Evolutionary conservation across 139 green algal genomes (phyloP).

Genomic region (Diplosphaera chodatii): DNA sequence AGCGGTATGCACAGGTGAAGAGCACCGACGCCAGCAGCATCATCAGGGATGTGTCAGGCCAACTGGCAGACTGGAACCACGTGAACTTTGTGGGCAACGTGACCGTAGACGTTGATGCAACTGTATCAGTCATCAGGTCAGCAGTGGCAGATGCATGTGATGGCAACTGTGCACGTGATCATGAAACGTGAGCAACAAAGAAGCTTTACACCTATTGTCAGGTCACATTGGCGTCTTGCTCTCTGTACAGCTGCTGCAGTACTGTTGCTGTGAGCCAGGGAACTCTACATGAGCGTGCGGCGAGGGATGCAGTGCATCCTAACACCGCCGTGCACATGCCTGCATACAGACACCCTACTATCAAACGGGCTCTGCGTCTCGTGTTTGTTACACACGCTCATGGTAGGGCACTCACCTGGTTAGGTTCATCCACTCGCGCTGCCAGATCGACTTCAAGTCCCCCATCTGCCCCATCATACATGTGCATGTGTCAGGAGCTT

Average conservation of each 20-base stretch:
- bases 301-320: constrained; percentile 4
- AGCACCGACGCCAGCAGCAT: neutral
- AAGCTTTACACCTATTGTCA: no score
- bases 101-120: neutral
- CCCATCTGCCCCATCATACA: neutral
- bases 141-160: no score
- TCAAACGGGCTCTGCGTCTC: no score
- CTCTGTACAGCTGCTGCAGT: no score
- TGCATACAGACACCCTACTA: no score
- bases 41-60: neutral
- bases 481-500: neutral
- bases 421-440: neutral
- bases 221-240: no score
- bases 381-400: no score
- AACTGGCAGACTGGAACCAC: neutral
- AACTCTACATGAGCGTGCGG: neutral
- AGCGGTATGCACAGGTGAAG: neutral
- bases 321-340: no score
- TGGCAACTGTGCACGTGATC: no score
- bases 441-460: neutral
- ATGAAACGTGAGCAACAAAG: no score
- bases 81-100: neutral
- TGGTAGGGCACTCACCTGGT: constrained; percentile 1
- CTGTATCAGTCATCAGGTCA: neutral
- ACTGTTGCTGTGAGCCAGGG: no score